Conservation (phyloP, 176 grass and related monocot species). For the Zea luxurians region DNA sequence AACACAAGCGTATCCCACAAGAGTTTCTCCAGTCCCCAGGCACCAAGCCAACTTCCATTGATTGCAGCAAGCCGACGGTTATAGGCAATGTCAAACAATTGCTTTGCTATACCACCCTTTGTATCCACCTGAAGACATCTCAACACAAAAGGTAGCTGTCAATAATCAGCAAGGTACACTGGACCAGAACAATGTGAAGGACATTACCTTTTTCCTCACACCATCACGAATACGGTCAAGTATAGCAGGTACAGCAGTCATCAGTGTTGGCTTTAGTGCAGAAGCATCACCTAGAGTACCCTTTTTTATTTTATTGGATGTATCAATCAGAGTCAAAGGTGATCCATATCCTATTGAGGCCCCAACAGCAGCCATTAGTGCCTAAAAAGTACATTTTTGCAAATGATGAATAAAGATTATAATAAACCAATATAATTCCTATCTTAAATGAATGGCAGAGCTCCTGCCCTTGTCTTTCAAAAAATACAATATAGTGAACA, state of each 20-base stretch:
- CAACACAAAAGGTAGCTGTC: conserved; percentile 27
- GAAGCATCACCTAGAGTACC: conserved; percentile 94
- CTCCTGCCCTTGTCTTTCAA: not conserved
- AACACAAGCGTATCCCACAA: conserved; percentile 92
- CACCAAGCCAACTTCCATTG: conserved; percentile 94
- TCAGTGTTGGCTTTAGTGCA: conserved; percentile 75
- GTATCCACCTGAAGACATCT: conserved; percentile 61
- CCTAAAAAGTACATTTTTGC: conserved; percentile 47
- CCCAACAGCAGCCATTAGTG: conserved; percentile 75
- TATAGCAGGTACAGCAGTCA: conserved; percentile 93
- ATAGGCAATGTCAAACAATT: conserved; percentile 79
- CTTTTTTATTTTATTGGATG: conserved; percentile 92
- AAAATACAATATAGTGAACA: conserved; percentile 25
- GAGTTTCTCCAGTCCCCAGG: conserved; percentile 80
- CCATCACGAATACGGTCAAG: conserved; percentile 87
- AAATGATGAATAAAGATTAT: conserved; percentile 31
- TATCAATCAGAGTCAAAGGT: conserved; percentile 86
- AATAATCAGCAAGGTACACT: conserved; percentile 29
- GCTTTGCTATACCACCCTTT: conserved; percentile 78
- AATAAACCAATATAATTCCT: not conserved
- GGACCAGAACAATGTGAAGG: conserved; percentile 16
- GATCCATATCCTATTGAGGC: conserved; percentile 88
- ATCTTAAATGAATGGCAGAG: not conserved
- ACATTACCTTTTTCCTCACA: conserved; percentile 83
- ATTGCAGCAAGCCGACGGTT: conserved; percentile 63